These are phyloP conservation scores for Ceratobasidium sp. DNA, from an alignment of 1,284 basidiomycete species.

Conservation along the genomic window DNA sequence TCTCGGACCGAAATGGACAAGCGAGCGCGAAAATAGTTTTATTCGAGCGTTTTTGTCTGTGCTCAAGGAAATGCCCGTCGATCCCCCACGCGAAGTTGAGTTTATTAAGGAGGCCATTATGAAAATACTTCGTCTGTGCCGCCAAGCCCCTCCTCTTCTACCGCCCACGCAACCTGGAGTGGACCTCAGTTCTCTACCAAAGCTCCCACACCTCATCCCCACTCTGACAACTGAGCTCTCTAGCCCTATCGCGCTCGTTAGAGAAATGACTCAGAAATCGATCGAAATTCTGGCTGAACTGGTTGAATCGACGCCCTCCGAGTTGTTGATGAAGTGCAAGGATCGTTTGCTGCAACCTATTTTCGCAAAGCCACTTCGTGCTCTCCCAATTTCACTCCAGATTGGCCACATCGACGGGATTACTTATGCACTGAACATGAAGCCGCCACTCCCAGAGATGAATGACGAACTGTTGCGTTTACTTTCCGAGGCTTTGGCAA, in stretches of 20 bases:
- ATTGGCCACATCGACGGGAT: conserved; percentile 99
- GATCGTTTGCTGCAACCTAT: conserved; percentile 91
- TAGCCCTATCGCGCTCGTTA: conserved; percentile 87
- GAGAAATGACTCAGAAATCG: conserved; percentile 86
- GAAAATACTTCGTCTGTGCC: conserved; percentile 81
- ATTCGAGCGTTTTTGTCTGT: conserved; percentile 93
- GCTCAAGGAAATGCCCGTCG: conserved; percentile 94
- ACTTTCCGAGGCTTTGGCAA: conserved; percentile 92
- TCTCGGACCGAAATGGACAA: conserved; percentile 84
- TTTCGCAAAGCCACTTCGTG: conserved; percentile 96
- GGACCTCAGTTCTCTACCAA: conserved; percentile 33
- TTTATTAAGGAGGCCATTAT: conserved; percentile 85
- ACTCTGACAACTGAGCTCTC: conserved; percentile 93
- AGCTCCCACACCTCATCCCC: conserved; percentile 70
- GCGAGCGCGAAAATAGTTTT: conserved; percentile 91
- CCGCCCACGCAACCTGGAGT: conserved; percentile 39
- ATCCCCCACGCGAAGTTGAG: conserved; percentile 86
- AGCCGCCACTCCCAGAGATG: conserved; percentile 88
- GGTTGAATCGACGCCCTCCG: conserved; percentile 78
- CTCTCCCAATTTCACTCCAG: conserved; percentile 94
- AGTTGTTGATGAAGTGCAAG: conserved; percentile 87
- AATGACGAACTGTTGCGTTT: conserved; percentile 94
- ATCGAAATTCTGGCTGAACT: conserved; percentile 85
- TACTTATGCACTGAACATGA: conserved; percentile 88
- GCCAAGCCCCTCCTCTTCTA: conserved; percentile 57